Evolutionary conservation across 768 basidiomycete genomes (phyloP), one percentile per base, ranked within the genome.

Genomic region (Suillus tomentosus): DNA sequence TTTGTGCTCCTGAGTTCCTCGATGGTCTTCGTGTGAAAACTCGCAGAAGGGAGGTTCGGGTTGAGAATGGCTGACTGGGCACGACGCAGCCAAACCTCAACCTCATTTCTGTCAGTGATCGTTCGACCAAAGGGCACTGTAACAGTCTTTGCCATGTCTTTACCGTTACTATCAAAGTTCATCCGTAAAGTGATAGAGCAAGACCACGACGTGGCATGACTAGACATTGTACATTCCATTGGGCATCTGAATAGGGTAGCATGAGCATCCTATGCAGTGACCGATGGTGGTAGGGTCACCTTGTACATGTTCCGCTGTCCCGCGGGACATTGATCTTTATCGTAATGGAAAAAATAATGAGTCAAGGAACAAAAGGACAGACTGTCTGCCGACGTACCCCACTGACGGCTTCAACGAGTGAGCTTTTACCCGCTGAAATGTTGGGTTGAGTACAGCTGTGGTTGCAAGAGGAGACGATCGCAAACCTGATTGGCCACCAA

Each of bases 41-140:
- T 6, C 19, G 60, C 64, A 50, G 74, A 62, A 8, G 75, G 60
- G 14, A 79, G 61, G 13, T 76, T 72, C 0, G 84, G 84, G 61
- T 81, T 80, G 10, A 89, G 76, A 27, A 87, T 78, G 0, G 87
- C 87, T 0, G 81, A 79, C 68, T 89, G 88, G 0, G 88, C 87
- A 3, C 87, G 79, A 34, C 86, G 81, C 14, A 89, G 77, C 74
- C 79, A 79, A 3, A 81, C 67, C 62, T 88, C 88, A 8, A 90
- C 82, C 0, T 75, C 67, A 1, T 48, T 39, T 53, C 78, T 82
- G 54, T 85, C 69, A 5, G 73, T 74, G 39, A 87, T 71, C 2
- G 67, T 34, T 0, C 70, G 66, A 0, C 85, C 85, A 68, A 89
- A 90, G 1, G 69, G 60, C 17, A 69, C 64, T 58, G 78, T 73